Evolutionary conservation across 2,329 filamentous ascomycete genomes (phyloP).

Genomic region (Aciculosporium take): DNA sequence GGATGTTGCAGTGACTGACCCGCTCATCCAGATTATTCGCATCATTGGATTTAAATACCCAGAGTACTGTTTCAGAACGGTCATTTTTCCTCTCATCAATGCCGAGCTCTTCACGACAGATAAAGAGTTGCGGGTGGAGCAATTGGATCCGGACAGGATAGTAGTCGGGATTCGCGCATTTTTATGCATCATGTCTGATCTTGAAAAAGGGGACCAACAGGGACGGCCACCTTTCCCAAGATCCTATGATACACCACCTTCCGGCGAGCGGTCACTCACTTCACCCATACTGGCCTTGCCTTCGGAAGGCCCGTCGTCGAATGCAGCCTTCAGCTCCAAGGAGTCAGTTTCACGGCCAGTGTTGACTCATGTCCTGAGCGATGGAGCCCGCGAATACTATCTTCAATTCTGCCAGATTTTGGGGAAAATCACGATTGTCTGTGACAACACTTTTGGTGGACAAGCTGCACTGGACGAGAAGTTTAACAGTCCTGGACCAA

Average conservation of each 20-base stretch:
- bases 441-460: conserved; percentile 92
- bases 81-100: conserved; percentile 93
- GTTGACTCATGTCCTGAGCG: conserved; percentile 48
- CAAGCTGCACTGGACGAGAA: conserved; percentile 94
- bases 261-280: conserved; percentile 29
- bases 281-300: conserved; percentile 35
- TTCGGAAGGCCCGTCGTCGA: conserved; percentile 14
- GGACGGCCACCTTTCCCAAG: conserved; percentile 73
- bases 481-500: conserved; percentile 72
- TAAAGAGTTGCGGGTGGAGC: conserved; percentile 72
- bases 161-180: conserved; percentile 96
- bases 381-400: conserved; percentile 74
- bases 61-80: conserved; percentile 79
- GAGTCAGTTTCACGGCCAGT: conserved; percentile 56
- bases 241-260: conserved; percentile 32
- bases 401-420: conserved; percentile 86
- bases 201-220: conserved; percentile 72
- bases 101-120: conserved; percentile 71
- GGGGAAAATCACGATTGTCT: conserved; percentile 89
- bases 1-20: conserved; percentile 72
- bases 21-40: conserved; percentile 82
- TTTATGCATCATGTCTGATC: conserved; percentile 78
- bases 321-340: conserved; percentile 20
- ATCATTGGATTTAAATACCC: conserved; percentile 90
- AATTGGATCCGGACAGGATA: conserved; percentile 88